Base-by-base conservation (phyloP, 176 grass and related monocot genomes). In the Zea luxurians region DNA sequence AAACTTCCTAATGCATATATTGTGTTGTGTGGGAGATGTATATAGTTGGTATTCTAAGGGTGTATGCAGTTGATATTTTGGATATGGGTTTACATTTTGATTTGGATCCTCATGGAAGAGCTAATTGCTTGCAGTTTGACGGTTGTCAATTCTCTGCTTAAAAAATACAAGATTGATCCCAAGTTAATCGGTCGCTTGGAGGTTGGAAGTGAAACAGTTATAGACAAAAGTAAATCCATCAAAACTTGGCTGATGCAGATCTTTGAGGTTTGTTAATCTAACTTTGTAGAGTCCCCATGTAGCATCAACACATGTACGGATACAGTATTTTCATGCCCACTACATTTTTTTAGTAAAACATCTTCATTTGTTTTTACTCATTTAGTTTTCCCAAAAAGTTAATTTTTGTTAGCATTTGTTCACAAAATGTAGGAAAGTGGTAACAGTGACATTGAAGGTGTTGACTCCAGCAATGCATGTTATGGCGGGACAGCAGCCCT, bases 141-240 rank as follows among this genome's bases (percentile, higher is more conserved):
- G 66, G 93, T 84, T 50, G 87, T 96, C 68, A 88, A 70, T 10
- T 84, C 87, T 43, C 87, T 96, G 50, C 71, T 96, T 27, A 86
- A 96, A 41, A 90, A 92, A 10, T 92, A 96, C 68, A 77, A 92
- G 13, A 69, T 96, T 43, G 89, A 96, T 77, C 89, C 89, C 8
- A 96, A 86, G 78, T 74, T 84, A 50, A 95, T 95, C 10, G 89
- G 92, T 13, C 92, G 92, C 3, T 82, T 96, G 50, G 93, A 96
- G 84, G 87, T 92, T 53, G 93, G 87, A 50, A 92, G 84, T 41
- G 93, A 96, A 76, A 90, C 93, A 8, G 93, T 92, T n/a, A 96
- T 96, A 81, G 93, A 96, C 89, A 96, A 96, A 82, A 96, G 93
- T 77, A 96, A 96, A 87, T 92, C 93, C 13, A 92, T 96, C 87